Conservation (phyloP, 768 basidiomycete species). For the Naematelia encephala region DNA sequence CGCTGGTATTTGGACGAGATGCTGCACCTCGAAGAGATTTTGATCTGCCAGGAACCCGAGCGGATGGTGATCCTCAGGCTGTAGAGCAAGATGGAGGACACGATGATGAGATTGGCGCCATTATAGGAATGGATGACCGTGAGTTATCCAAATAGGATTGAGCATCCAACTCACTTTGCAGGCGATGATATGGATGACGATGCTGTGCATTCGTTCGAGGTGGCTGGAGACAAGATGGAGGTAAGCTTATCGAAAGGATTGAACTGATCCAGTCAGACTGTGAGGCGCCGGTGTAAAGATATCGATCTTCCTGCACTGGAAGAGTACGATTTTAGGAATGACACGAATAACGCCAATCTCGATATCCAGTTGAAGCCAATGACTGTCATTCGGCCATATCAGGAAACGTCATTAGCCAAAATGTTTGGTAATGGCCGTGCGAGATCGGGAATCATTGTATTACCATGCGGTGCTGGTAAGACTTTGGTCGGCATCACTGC, state of each 20-base stretch:
- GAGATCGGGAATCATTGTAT: slow-evolving; percentile 93
- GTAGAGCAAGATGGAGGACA: slow-evolving; percentile 26
- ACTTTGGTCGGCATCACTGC: slow-evolving; percentile 99
- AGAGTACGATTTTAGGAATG: slow-evolving; percentile 98
- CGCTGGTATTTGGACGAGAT: slow-evolving; percentile 70
- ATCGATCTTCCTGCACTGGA: slow-evolving; percentile 97
- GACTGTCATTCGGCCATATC: slow-evolving; percentile 95
- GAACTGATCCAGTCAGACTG: slow-evolving; percentile 60
- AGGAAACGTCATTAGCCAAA: slow-evolving; percentile 96
- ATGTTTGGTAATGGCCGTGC: slow-evolving; percentile 99
- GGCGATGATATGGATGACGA: slow-evolving; percentile 94
- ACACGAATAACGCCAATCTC: slow-evolving; percentile 90
- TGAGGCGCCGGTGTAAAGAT: slow-evolving; percentile 94
- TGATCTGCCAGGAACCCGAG: slow-evolving; percentile 80
- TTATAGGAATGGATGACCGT: slow-evolving; percentile 92
- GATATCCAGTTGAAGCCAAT: slow-evolving; percentile 98
- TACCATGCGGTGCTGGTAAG: slow-evolving; percentile 98
- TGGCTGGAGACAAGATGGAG: slow-evolving; percentile 89
- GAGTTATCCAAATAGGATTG: slow-evolving; percentile 35
- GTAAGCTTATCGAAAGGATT: slow-evolving; percentile 52
- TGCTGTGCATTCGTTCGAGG: slow-evolving; percentile 94
- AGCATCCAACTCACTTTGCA: slow-evolving; percentile 44
- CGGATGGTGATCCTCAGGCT: slow-evolving; percentile 50
- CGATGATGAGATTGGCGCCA: slow-evolving; percentile 82
- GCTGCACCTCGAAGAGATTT: slow-evolving; percentile 81